Base-by-base conservation (phyloP, 805 yeast species). In the Wickerhamomyces kurtzmanii region DNA sequence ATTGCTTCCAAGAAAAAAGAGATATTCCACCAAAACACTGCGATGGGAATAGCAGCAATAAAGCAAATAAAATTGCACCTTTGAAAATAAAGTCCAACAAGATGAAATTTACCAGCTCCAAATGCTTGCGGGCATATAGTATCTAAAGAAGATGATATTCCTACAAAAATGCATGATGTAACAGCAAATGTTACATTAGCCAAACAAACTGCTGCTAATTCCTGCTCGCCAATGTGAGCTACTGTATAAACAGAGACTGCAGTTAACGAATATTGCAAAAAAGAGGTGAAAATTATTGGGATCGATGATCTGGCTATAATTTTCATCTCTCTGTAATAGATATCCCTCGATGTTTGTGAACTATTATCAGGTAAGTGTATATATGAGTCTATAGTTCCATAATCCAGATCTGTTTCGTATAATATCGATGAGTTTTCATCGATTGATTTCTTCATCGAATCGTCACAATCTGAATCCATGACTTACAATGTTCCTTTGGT, bases 101-200 rank as follows among this genome's bases (percentile, higher is more conserved):
- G 54, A 19, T 65, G 60, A 35, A 62, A 68, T 30, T 68, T 65
- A 13, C 69, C 71, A 5, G 85, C 83, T 5, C 87, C 86, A 45
- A 64, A 79, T 0, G 86, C 83, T 47, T 80, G 86, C 2, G 86
- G 70, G 37, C 86, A 78, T 24, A 79, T 59, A 0, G 87, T 78
- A 45, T 79, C 89, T 29, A 79, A 57, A 25, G 83, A 76, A 1
- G 87, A 78, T 1, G 84, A 71, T 45, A 78, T 64, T 6, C 89
- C 89, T 28, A 76, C 68, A 26, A 77, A 65, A 3, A 84, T 75
- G 30, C 74, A 71, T 8, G 68, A 70, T 1, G 84, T 73, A 33
- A 79, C 74, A 36, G 71, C 73, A 22, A 79, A 79, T 1, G 85
- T 78, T 83, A 78, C 77, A 2, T 75, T 65, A 2, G 82, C 83